Evolutionary conservation across 257 asterid genomes (phyloP).

Genomic region (Gardenia jasminoides): DNA sequence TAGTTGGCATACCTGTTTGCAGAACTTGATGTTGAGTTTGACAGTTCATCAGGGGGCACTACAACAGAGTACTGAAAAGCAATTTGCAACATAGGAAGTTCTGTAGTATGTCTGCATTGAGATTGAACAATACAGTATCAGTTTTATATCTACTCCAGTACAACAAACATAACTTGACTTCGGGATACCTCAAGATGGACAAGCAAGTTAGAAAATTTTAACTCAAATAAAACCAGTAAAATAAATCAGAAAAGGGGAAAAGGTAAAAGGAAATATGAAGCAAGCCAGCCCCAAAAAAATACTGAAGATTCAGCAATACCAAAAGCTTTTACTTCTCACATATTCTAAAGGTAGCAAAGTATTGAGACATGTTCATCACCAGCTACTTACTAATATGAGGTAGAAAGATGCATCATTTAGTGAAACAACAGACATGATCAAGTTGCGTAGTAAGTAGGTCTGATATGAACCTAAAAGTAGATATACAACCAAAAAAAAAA

Average conservation of each 20-base stretch:
- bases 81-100: conserved; percentile 83
- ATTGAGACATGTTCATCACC: neutral
- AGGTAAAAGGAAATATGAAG: neutral
- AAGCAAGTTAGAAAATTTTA: too few species aligned
- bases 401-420: conserved; percentile 6
- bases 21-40: conserved; percentile 48
- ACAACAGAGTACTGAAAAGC: conserved; percentile 96
- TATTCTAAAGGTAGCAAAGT: too few species aligned
- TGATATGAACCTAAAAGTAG: too few species aligned
- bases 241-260: neutral
- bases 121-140: conserved; percentile 11
- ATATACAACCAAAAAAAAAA: too few species aligned
- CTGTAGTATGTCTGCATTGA: conserved; percentile 74
- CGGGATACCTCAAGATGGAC: too few species aligned
- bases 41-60: conserved; percentile 73
- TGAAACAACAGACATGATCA: neutral
- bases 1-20: conserved; percentile 56
- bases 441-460: neutral
- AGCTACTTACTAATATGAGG: neutral
- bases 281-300: neutral
- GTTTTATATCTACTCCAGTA: too few species aligned
- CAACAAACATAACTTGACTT: too few species aligned
- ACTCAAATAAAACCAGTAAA: neutral
- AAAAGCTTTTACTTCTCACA: neutral
- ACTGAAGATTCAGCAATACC: neutral